Evolutionary conservation across 139 green algal genomes (phyloP).

Genomic region (Spirogloea muscicola): DNA sequence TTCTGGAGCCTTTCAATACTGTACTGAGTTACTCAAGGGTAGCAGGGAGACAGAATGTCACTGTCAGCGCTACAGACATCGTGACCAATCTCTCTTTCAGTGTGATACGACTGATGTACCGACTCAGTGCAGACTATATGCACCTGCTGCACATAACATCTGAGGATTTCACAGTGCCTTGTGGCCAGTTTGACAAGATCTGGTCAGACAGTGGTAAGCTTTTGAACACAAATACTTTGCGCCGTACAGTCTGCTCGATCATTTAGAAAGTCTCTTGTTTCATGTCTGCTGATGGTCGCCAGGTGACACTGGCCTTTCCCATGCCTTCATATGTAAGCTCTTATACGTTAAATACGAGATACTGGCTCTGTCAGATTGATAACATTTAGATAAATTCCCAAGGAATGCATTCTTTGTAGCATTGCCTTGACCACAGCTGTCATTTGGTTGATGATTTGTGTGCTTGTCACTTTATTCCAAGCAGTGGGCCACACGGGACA

Average conservation of each 20-base stretch:
- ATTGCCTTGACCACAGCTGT: no score
- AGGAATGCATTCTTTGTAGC: no score
- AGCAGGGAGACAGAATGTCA: neutral
- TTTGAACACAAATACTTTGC: no score
- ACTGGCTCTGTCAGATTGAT: no score
- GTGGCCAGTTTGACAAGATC: constrained; percentile 22
- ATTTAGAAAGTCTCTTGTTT: no score
- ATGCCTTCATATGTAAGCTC: no score
- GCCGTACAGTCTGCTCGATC: no score
- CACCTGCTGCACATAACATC: neutral
- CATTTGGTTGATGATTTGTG: neutral
- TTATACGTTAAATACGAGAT: no score
- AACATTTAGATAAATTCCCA: no score
- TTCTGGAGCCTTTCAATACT: neutral
- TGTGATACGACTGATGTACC: neutral
- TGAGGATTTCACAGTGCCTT: neutral
- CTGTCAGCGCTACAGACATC: neutral
- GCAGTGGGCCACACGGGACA: constrained; percentile 1
- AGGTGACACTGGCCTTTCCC: no score
- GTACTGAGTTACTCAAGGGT: neutral
- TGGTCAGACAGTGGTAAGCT: neutral
- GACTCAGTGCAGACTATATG: constrained; percentile 2
- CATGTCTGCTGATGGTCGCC: no score
- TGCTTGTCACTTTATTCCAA: no score
- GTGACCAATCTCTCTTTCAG: constrained; percentile 4